Base-by-base conservation (phyloP, 2,329 filamentous ascomycete species). In the Teratosphaeria pseudoeucalypti region DNA sequence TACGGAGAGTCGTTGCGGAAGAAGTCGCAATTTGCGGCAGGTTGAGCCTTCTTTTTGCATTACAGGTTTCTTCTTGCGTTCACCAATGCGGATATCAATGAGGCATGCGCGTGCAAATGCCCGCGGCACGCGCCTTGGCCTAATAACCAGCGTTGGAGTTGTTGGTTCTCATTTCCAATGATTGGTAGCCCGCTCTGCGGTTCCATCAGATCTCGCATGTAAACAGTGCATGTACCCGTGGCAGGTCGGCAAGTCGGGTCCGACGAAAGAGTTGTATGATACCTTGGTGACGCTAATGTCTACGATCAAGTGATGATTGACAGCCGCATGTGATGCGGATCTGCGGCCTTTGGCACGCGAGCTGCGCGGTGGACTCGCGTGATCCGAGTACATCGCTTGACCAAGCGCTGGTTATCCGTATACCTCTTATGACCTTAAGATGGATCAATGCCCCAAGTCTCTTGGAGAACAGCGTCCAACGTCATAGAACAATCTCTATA, bases 1-100 rank as follows among this genome's bases (percentile, higher is more conserved):
- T 76, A 72, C 64, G 75, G 75, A 3, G 70, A 72, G 54, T 68
- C 60, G 47, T 60, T 77, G 62, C 63, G 72, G 43, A 70, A 68
- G 62, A 71, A 68, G 66, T 71, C 69, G 57, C 68, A 68, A 26
- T 73, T 72, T 61, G 71, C 71, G 58, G 71, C 69, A 56, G 70
- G 69, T 2, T 70, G 55, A 61, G 16, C 34, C 53, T 55, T 10
- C 9, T 4, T 49, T 52, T 23, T 23, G 43, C 43, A 23, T 49
- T 26, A 49, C 43, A 49, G 43, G 7, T 10, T 19, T 49, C 19
- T 19, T 49, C 11, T 43, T 43, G 11, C 37, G 16, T n/a, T 43
- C 37, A 14, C 4, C 12, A 10, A 43, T 16, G 12, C 12, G 7
- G 37, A 49, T 49, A n/a, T 23, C 43, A 5, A 19, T 49, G 7